These are phyloP conservation scores for Colletotrichum viniferum DNA, from an alignment of 2,329 filamentous ascomycete species.

Conservation along the genomic window DNA sequence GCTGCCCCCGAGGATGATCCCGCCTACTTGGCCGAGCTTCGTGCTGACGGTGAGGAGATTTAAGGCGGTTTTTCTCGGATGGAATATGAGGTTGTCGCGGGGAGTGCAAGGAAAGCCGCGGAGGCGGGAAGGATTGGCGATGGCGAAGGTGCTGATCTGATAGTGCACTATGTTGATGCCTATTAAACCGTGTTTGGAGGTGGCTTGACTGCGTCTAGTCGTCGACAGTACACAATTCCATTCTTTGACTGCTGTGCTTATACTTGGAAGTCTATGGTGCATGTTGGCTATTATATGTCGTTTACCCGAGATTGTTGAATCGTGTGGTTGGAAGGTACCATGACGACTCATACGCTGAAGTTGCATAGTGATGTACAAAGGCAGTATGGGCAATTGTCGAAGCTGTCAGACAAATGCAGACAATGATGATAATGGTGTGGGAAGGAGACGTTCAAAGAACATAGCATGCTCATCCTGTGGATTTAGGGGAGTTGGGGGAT, in stretches of 20 bases:
- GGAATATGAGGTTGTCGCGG: background rate
- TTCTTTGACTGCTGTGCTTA: background rate
- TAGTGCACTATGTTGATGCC: constrained; percentile 7
- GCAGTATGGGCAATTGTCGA: too few relatives aligned
- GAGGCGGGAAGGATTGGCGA: background rate
- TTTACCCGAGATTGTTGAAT: too few relatives aligned
- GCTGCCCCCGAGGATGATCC: constrained; percentile 18
- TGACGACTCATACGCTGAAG: too few relatives aligned
- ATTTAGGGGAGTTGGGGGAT: background rate
- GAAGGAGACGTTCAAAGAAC: background rate
- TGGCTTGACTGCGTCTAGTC: constrained; percentile 6
- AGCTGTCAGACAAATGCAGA: background rate
- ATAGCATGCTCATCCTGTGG: background rate
- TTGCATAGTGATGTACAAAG: too few relatives aligned
- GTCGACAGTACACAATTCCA: constrained; percentile 11
- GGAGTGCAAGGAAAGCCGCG: background rate
- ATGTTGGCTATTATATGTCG: background rate
- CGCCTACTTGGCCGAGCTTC: constrained; percentile 24
- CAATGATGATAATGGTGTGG: background rate
- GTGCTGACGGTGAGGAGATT: constrained; percentile 25
- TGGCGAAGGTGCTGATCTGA: background rate
- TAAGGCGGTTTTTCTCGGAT: background rate
- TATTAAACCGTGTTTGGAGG: background rate
- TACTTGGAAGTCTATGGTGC: background rate
- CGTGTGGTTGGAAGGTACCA: background rate